Evolutionary conservation across 192 early-diverging fungal genomes (phyloP), one percentile per base, ranked within the genome.

Genomic region (Gamsiella multidivaricata): DNA sequence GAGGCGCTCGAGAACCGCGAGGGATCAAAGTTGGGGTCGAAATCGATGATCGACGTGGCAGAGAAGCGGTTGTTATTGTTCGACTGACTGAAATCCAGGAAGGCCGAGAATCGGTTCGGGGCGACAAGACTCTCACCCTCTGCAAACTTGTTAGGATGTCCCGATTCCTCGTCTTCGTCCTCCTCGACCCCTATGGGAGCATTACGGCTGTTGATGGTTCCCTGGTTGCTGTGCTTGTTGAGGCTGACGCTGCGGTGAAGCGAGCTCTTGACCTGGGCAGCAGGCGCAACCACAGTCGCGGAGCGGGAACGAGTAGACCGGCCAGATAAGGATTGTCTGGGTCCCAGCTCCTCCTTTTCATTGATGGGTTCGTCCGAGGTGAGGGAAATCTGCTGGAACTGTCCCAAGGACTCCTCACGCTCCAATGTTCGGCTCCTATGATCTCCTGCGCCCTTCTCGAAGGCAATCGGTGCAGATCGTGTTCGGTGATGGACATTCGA

Each of bases 301-400:
- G 65, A 29, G 28, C 58, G 57, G 37, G 60, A 15, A 7, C 58
- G 42, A 12, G 42, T 20, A 26, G 59, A 55, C 1, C 29, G 31
- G 4, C 49, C 39, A 0, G 74, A 69, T 7, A 58, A 17, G 1
- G 74, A 63, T 22, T 66, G 65, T 43, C 45, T 47, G 0, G 49
- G 70, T 1, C 37, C 28, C 34, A 47, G 25, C 22, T 59, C 63
- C 23, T 52, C 65, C 17, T 66, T 66, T 9, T 31, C 54, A 11
- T 51, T 32, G 17, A 62, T 23, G 18, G 65, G 57, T 42, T 60
- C 57, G 15, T 78, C 74, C 0, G 74, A 78, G 11, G 46, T 47
- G 8, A 78, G 49, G 4, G 74, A 78, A 31, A 78, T 78, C 54
- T 78, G 74, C 60, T 78, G 74, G 45, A 78, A 78, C 18, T 68